These are phyloP conservation scores for Uncinocarpus reesii DNA, from an alignment of 2,329 filamentous ascomycete species.

Conservation along the genomic window DNA sequence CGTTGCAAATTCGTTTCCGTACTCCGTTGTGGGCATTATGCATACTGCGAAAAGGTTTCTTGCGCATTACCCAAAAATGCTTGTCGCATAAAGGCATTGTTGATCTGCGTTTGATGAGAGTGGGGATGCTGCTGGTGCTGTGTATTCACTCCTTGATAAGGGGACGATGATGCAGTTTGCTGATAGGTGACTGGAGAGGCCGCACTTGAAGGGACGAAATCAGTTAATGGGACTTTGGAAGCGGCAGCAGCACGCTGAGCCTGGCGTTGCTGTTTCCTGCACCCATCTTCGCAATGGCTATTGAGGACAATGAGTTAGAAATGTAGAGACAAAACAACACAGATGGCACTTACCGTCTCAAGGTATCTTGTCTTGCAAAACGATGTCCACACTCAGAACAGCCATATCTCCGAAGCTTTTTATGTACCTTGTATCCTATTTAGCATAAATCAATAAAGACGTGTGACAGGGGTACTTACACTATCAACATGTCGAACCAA, in stretches of 20 bases:
- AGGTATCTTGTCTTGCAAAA: constrained; percentile 72
- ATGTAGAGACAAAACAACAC: background rate
- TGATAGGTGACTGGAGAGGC: background rate
- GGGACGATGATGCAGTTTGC: background rate
- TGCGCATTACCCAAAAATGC: constrained; percentile 1
- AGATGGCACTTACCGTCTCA: constrained; percentile 52
- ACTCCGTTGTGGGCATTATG: background rate
- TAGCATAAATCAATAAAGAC: background rate
- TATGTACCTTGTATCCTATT: constrained; percentile 49
- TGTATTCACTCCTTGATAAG: background rate
- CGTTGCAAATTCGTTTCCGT: background rate
- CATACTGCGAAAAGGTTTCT: constrained; percentile 1
- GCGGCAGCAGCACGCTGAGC: background rate
- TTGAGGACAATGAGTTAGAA: background rate
- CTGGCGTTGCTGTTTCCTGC: constrained; percentile 15
- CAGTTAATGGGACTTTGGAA: background rate
- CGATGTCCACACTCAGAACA: constrained; percentile 61
- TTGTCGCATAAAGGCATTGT: constrained; percentile 1
- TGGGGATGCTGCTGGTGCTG: background rate
- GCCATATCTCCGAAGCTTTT: constrained; percentile 58
- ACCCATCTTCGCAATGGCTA: constrained; percentile 19
- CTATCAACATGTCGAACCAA: constrained; percentile 48
- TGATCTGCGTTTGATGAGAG: background rate
- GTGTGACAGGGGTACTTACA: constrained; percentile 37
- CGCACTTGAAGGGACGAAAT: background rate